Base-by-base conservation (phyloP, 495 filamentous ascomycete genomes). In the Elasticomyces elasticus region DNA sequence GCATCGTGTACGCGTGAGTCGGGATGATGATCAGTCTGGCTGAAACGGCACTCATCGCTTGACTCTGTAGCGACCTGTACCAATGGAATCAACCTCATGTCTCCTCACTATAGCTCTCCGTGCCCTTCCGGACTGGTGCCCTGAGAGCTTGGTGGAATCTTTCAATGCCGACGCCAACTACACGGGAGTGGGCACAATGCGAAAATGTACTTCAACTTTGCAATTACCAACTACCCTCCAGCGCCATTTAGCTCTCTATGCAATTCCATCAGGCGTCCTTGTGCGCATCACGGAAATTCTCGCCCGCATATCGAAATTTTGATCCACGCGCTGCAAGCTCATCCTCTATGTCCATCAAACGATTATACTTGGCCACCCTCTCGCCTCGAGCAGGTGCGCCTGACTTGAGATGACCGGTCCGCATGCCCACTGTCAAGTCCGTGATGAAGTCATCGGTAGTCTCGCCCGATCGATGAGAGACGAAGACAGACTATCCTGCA, bases 1-100 rank as follows among this genome's bases (percentile, higher is more conserved):
- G 78, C 77, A 81, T 55, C 71, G 75, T 58, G 61, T 55, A 13
- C 52, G 26, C 5, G 44, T 47, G 44, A 47, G 25, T 23, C 12
- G 25, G 12, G 44, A 47, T 13, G 44, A 28, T 11, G 27, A 47
- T n/a, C n/a, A n/a, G n/a, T n/a, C n/a, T n/a, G n/a, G n/a, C n/a
- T n/a, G n/a, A n/a, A n/a, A n/a, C n/a, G n/a, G n/a, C n/a, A n/a
- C n/a, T n/a, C n/a, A n/a, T n/a, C n/a, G n/a, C n/a, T n/a, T n/a
- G n/a, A n/a, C n/a, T n/a, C n/a, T n/a, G n/a, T n/a, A n/a, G n/a
- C n/a, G n/a, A n/a, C n/a, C n/a, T n/a, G n/a, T n/a, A n/a, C n/a
- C n/a, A n/a, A n/a, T n/a, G n/a, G n/a, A n/a, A n/a, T n/a, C n/a
- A n/a, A n/a, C n/a, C n/a, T n/a, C n/a, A n/a, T n/a, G n/a, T n/a